These are phyloP conservation scores for Globisporangium rhizosaccharum DNA, from an alignment of 352 stramenopile species.

Conservation along the genomic window DNA sequence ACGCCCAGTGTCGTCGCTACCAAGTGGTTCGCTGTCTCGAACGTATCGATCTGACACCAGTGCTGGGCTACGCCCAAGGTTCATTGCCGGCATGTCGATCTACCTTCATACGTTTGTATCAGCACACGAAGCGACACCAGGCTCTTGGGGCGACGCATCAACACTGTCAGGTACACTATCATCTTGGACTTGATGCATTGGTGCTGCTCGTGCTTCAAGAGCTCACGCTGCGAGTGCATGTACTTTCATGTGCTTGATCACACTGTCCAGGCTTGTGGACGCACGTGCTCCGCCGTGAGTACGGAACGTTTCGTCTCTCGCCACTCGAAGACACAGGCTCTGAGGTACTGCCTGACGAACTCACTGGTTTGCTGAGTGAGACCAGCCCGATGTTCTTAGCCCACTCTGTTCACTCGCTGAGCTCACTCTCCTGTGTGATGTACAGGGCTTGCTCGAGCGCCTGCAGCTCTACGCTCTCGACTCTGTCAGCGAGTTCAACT, in stretches of 20 bases:
- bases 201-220: not conserved
- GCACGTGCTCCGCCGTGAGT: slow-evolving; percentile 86
- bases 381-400: not conserved
- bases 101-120: slow-evolving; percentile 29
- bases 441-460: slow-evolving; percentile 16
- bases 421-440: not conserved
- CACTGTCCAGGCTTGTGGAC: slow-evolving; percentile 20
- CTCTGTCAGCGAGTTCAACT: slow-evolving; percentile 22
- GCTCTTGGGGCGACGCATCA: slow-evolving; percentile 90
- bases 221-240: not conserved
- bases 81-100: slow-evolving; percentile 24
- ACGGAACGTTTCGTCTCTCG: slow-evolving; percentile 90
- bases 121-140: slow-evolving; percentile 27
- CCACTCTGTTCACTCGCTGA: not conserved
- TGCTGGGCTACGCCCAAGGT: slow-evolving; percentile 20
- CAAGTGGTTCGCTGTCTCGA: not conserved
- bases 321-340: slow-evolving; percentile 32
- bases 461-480: slow-evolving; percentile 28
- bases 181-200: no score
- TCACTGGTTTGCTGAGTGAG: not conserved
- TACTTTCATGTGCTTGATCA: not conserved
- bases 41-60: no score
- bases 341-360: slow-evolving; percentile 17
- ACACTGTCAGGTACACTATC: slow-evolving; percentile 43
- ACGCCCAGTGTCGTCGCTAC: not conserved